Evolutionary conservation across 1,284 basidiomycete genomes (phyloP).

Genomic region (Pyrrhoderma noxium): DNA sequence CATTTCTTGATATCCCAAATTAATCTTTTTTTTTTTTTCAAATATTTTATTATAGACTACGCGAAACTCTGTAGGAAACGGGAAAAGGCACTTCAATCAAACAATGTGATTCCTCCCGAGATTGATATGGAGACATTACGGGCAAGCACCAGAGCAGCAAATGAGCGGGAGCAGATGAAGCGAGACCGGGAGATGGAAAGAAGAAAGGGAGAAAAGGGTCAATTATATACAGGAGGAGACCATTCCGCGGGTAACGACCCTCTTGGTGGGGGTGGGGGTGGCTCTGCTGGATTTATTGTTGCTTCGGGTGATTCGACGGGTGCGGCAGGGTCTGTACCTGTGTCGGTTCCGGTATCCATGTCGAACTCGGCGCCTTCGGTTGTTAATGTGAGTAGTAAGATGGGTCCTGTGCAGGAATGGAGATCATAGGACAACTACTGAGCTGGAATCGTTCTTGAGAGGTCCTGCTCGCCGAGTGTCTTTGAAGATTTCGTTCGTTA

Average conservation of each 20-base stretch:
- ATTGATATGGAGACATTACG: conserved; percentile 70
- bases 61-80: conserved; percentile 72
- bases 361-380: background rate
- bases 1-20: conserved; percentile 1
- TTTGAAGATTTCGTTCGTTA: background rate
- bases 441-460: background rate
- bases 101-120: conserved; percentile 29
- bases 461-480: background rate
- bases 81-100: conserved; percentile 39
- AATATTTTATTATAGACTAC: conserved; percentile 43
- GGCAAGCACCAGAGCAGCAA: conserved; percentile 56
- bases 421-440: no score
- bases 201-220: background rate
- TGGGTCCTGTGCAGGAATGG: conserved; percentile 4
- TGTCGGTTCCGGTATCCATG: background rate
- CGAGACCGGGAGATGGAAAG: conserved; percentile 11
- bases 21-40: background rate
- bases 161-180: conserved; percentile 22
- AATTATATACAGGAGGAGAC: background rate
- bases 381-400: no score
- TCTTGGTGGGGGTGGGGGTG: background rate
- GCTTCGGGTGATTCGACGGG: background rate
- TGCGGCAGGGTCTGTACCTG: background rate
- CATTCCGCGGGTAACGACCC: no score
- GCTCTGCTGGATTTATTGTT: no score